Conservation (phyloP, 2,329 filamentous ascomycete species). For the Aspergillus quadricinctus region DNA sequence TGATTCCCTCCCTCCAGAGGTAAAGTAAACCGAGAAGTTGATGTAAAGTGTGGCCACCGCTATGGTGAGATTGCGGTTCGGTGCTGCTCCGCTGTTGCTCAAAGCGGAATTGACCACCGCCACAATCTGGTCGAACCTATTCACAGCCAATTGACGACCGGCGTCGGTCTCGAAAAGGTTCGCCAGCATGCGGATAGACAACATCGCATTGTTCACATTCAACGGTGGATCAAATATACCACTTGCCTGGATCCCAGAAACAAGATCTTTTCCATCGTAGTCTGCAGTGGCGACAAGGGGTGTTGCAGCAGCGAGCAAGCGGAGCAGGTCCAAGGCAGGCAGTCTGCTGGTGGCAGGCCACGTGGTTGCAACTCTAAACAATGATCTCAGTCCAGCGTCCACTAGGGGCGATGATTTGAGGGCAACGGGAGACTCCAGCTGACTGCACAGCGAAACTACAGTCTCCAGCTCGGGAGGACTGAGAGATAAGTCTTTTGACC, state of each 20-base stretch:
- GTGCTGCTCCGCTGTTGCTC: slow-evolving; percentile 45
- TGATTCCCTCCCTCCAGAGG: slow-evolving; percentile 38
- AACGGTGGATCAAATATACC: slow-evolving; percentile 58
- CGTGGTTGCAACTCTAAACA: slow-evolving; percentile 66
- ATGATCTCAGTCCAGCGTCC: slow-evolving; percentile 55
- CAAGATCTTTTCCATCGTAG: slow-evolving; percentile 52
- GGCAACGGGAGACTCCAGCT: slow-evolving; percentile 51
- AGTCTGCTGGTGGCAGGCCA: slow-evolving; percentile 82
- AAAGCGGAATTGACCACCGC: slow-evolving; percentile 61
- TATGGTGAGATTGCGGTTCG: slow-evolving; percentile 75
- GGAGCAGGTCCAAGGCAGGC: slow-evolving; percentile 79
- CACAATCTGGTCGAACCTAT: slow-evolving; percentile 57
- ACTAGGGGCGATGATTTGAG: slow-evolving; percentile 46
- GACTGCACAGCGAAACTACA: slow-evolving; percentile 57
- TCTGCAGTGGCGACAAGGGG: slow-evolving; percentile 62
- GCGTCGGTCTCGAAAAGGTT: slow-evolving; percentile 77
- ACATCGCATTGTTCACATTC: slow-evolving; percentile 79
- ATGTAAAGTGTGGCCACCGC: slow-evolving; percentile 78
- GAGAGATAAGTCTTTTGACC: slow-evolving; percentile 68
- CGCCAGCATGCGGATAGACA: slow-evolving; percentile 72
- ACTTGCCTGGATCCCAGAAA: slow-evolving; percentile 55
- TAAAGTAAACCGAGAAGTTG: slow-evolving; percentile 75
- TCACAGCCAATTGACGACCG: slow-evolving; percentile 62
- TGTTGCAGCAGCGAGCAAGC: slow-evolving; percentile 68
- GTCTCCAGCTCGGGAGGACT: slow-evolving; percentile 66